A percentile compares a stretch with the other conserved stretches of the same genome.
Evolutionary conservation across 1,139 yeast genomes (phyloP).

Genomic region (Hansenula lynferdii): DNA sequence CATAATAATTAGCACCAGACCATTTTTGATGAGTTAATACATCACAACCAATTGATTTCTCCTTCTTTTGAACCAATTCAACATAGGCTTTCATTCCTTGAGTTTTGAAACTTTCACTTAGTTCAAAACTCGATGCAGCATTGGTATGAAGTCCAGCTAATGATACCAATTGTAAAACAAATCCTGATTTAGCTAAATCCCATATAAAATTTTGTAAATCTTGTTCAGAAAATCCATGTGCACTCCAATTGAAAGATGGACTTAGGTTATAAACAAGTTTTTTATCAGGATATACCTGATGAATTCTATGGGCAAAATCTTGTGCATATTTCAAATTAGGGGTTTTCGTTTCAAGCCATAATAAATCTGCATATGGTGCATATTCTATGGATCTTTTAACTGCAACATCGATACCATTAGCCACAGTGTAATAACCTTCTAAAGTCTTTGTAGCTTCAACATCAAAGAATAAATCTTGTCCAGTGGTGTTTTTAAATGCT

Average conservation of each 20-base stretch:
- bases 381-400: slow-evolving; percentile 45
- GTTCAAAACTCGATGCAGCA: slow-evolving; percentile 45
- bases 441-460: slow-evolving; percentile 58
- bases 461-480: slow-evolving; percentile 36
- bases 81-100: slow-evolving; percentile 57
- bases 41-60: slow-evolving; percentile 41
- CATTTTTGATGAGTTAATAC: slow-evolving; percentile 54
- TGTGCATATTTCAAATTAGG: slow-evolving; percentile 50
- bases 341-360: slow-evolving; percentile 56
- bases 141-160: slow-evolving; percentile 51
- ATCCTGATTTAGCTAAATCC: slow-evolving; percentile 52
- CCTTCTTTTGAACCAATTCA: slow-evolving; percentile 42
- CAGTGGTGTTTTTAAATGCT: slow-evolving; percentile 28
- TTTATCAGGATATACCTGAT: slow-evolving; percentile 42
- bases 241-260: slow-evolving; percentile 56
- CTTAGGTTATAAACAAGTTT: slow-evolving; percentile 54
- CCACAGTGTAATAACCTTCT: slow-evolving; percentile 49
- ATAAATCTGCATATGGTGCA: slow-evolving; percentile 52
- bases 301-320: slow-evolving; percentile 42
- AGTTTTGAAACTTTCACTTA: slow-evolving; percentile 39
- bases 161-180: slow-evolving; percentile 47
- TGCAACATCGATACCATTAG: slow-evolving; percentile 48
- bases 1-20: slow-evolving; percentile 54
- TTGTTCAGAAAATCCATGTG: slow-evolving; percentile 44
- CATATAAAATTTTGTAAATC: slow-evolving; percentile 44